Evolutionary conservation across 345 rosid genomes (phyloP).

Genomic region (Corymbia maculata): DNA sequence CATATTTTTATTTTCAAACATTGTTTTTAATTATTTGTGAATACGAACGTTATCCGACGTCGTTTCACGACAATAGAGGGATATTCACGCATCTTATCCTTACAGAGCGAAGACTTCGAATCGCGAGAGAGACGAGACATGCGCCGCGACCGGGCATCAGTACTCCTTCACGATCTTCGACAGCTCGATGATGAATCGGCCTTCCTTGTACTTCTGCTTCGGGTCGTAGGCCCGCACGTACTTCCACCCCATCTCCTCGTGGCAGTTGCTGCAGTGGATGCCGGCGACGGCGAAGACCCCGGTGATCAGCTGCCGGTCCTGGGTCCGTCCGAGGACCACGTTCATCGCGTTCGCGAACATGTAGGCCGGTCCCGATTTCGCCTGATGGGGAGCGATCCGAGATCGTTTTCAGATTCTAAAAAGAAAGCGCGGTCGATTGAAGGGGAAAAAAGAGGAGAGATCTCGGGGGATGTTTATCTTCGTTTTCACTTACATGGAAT

Average conservation of each 20-base stretch:
- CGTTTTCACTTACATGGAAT: conserved; percentile 31
- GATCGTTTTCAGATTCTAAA: background rate
- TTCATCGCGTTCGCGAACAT: conserved; percentile 73
- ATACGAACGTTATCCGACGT: background rate
- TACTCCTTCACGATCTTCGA: conserved; percentile 62
- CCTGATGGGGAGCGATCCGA: conserved; percentile 13
- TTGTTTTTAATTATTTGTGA: background rate
- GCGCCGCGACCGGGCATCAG: conserved; percentile 15
- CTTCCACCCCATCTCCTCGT: conserved; percentile 73
- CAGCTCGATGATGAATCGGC: conserved; percentile 67
- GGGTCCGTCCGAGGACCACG: conserved; percentile 39
- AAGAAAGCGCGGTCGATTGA: background rate
- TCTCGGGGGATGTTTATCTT: background rate
- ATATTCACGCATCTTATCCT: background rate
- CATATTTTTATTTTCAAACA: background rate
- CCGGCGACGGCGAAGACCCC: conserved; percentile 71
- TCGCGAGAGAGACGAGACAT: background rate
- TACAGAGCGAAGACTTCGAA: background rate
- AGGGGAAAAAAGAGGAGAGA: background rate
- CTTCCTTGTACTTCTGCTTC: conserved; percentile 75
- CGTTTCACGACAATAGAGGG: background rate
- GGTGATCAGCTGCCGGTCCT: conserved; percentile 52
- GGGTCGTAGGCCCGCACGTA: conserved; percentile 61
- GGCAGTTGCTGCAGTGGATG: conserved; percentile 54
- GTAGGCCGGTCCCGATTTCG: conserved; percentile 64